Percentiles rank a stretch among this genome's conserved stretches.
Evolutionary conservation across 1,284 basidiomycete species (phyloP).

Genomic region (Tilletia indica): DNA sequence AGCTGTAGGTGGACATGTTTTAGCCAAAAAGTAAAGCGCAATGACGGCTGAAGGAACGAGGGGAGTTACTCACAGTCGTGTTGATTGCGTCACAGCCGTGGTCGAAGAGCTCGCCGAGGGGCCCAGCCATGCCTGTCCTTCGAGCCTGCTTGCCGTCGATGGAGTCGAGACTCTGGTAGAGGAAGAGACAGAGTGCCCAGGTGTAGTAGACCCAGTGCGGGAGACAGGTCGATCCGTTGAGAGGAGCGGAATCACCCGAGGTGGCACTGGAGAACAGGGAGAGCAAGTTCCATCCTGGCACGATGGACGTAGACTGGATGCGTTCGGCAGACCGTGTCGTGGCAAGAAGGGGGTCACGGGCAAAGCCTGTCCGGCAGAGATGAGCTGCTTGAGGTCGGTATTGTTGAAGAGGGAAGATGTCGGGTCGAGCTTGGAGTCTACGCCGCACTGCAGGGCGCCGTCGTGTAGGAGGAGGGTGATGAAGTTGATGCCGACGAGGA

Average conservation of each 20-base stretch:
- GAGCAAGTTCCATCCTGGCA: constrained; percentile 12
- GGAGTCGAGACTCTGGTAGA: constrained; percentile 86
- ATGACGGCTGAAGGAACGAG: background rate
- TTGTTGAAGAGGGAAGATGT: constrained; percentile 26
- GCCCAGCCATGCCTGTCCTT: constrained; percentile 90
- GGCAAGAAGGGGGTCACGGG: constrained; percentile 35
- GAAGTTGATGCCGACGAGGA: constrained; percentile 80
- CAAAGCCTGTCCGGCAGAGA: constrained; percentile 19
- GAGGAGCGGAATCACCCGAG: background rate
- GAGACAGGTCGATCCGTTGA: constrained; percentile 22
- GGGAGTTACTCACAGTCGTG: constrained; percentile 69
- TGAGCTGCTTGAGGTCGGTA: background rate
- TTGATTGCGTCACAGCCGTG: constrained; percentile 85
- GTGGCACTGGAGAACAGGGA: constrained; percentile 1
- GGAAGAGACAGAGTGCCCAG: constrained; percentile 85
- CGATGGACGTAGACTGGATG: constrained; percentile 29
- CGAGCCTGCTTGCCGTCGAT: constrained; percentile 94
- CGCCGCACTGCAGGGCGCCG: constrained; percentile 36
- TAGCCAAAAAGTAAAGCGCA: background rate
- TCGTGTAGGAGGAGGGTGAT: constrained; percentile 65
- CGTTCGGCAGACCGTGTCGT: constrained; percentile 34
- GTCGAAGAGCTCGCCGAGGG: constrained; percentile 93
- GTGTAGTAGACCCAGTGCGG: constrained; percentile 56
- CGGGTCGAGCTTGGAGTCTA: constrained; percentile 45
- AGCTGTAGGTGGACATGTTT: constrained; percentile 20